Percentiles rank a stretch among this genome's conserved stretches.
These are phyloP conservation scores for Sedum album DNA, from an alignment of 164 flowering plant genomes.

Conservation along the genomic window DNA sequence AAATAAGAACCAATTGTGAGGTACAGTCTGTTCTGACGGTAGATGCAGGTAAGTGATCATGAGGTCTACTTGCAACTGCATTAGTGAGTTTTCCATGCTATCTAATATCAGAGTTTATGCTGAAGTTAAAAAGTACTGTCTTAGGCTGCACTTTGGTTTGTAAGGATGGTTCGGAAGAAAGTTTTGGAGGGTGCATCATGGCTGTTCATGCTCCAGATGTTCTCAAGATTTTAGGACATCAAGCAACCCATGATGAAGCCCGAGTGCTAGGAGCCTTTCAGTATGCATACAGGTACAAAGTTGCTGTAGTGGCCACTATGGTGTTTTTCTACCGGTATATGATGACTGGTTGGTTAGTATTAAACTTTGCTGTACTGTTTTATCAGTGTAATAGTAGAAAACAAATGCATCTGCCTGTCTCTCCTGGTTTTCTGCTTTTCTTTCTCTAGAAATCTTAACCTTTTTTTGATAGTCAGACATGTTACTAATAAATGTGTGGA, in stretches of 20 bases:
- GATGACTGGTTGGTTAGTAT: too few relatives aligned
- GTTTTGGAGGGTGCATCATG: conserved; percentile 47
- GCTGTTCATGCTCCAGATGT: conserved; percentile 85
- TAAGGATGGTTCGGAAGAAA: conserved; percentile 45
- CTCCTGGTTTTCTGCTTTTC: neutral
- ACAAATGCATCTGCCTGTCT: too few relatives aligned
- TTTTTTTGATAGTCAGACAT: too few relatives aligned
- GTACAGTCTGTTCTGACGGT: conserved; percentile 45
- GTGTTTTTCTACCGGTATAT: neutral
- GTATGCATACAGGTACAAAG: conserved; percentile 61
- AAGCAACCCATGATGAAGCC: conserved; percentile 64
- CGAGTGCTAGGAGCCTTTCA: conserved; percentile 87
- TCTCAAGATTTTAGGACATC: conserved; percentile 43
- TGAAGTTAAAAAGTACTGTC: neutral
- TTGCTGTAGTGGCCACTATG: neutral
- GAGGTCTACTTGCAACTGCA: neutral
- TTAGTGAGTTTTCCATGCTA: neutral
- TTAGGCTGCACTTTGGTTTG: conserved; percentile 56
- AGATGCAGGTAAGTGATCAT: conserved; percentile 40
- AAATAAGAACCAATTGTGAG: conserved; percentile 48
- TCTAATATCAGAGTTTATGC: neutral
- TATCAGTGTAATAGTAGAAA: too few relatives aligned
- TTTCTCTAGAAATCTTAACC: too few relatives aligned
- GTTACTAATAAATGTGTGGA: neutral
- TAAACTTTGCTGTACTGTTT: too few relatives aligned